Conservation (phyloP, 305 asterid genomes). For the Solanum chacoense region DNA sequence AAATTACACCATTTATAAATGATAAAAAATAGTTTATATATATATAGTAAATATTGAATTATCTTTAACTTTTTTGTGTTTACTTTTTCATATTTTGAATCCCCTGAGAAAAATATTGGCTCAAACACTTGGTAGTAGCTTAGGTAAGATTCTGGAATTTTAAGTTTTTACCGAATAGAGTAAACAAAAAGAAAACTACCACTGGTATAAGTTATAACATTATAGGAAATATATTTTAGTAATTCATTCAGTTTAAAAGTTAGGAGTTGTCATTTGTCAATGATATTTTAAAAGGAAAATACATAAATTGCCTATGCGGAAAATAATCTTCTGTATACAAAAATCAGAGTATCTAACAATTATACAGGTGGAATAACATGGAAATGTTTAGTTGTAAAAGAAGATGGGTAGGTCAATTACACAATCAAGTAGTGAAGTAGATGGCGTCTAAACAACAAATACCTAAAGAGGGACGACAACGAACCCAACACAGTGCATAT, state of each 20-base stretch:
- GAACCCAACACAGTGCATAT: not conserved
- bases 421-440: not conserved
- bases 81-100: too few species aligned
- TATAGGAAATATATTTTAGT: not conserved
- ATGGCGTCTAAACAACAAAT: not conserved
- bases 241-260: not conserved
- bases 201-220: not conserved
- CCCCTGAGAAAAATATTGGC: too few species aligned
- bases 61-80: too few species aligned
- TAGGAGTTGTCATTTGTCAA: not conserved
- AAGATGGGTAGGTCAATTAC: not conserved
- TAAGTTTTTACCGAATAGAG: not conserved
- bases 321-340: not conserved
- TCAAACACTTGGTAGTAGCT: not conserved
- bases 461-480: not conserved
- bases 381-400: not conserved
- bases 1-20: too few species aligned
- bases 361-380: not conserved
- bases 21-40: too few species aligned
- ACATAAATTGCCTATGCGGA: not conserved
- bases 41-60: too few species aligned
- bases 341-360: not conserved
- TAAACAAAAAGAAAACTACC: not conserved
- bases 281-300: not conserved
- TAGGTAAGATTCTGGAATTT: not conserved